phyloP scores from a whole-genome alignment of 169 alveolate genomes.

The Plasmodium gonderi region DNA sequence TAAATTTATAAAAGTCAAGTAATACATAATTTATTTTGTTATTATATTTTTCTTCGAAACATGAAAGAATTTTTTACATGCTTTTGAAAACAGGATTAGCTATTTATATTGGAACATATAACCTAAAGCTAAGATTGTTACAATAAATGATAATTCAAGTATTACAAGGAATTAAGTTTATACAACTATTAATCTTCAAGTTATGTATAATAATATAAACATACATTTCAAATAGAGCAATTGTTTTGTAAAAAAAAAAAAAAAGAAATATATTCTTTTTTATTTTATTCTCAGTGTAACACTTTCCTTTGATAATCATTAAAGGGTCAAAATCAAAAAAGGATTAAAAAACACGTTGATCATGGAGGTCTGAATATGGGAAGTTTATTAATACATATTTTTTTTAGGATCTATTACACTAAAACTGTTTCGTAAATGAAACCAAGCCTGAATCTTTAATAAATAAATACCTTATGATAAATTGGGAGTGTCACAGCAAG shows the following conservation, averaged over 20 bases:
- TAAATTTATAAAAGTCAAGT: neutral
- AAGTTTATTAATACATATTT: neutral
- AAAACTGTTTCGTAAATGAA: neutral
- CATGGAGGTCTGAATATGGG: neutral
- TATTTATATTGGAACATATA: too few species aligned
- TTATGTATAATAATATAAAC: too few species aligned
- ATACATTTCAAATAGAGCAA: too few species aligned
- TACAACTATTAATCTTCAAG: too few species aligned
- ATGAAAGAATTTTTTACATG: too few species aligned
- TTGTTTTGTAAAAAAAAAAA: too few species aligned
- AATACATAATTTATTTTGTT: too few species aligned
- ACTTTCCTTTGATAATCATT: neutral
- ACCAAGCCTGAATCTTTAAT: neutral
- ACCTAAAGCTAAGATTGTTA: too few species aligned
- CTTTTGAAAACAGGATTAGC: too few species aligned
- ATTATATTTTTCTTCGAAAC: too few species aligned
- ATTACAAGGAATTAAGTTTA: too few species aligned
- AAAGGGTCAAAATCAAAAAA: neutral
- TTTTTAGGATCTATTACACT: neutral
- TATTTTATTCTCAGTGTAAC: neutral
- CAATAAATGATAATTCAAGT: too few species aligned
- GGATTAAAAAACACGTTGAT: neutral
- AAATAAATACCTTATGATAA: neutral
- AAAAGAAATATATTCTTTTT: neutral
- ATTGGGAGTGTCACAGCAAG: neutral